Base-by-base conservation (phyloP, 176 grass and related monocot genomes). In the Oryza punctata region DNA sequence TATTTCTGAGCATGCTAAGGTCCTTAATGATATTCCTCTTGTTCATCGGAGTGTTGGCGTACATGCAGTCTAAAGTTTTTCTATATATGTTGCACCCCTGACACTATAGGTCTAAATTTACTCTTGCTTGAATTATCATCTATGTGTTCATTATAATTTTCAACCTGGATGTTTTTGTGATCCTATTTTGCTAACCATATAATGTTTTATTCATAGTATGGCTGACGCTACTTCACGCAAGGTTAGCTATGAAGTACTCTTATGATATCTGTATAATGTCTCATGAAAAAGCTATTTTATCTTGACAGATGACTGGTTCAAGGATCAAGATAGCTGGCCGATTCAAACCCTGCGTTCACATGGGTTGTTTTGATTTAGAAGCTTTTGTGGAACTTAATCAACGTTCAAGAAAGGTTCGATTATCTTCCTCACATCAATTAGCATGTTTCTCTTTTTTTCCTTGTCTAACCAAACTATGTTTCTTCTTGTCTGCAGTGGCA, bases 351-450 rank as follows among this genome's bases (percentile, higher is more conserved):
- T 98, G 92, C 84, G 79, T 87, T 76, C 95, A 98, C 80, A 90
- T 98, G 91, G 87, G 93, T 67, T 95, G 96, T 82, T 98, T 98
- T 87, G 91, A 98, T 90, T 88, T 98, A 75, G 95, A 94, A 91
- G 87, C 95, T 86, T 97, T 97, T 81, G 87, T 98, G 65, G 87
- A 94, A 78, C 87, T 98, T 24, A 94, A 91, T 76, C 84, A 87
- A 38, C 89, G 91, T 37, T 93, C 96, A 75, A 88, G 92, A 69
- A 98, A 98, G 92, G 95, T 98, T 74, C 7, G 52, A 64, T 67
- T 76, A 41, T 80, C 85, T 90, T 43, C 29, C 12, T 70, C 25
- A 59, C 38, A 52, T 71, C 79, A 67, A 32, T 35, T 49, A 10
- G 30, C n/a, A 61, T 61, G 57, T 16, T 37, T 12, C 27, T 49